A percentile compares a stretch with the other conserved stretches of the same genome.
Evolutionary conservation across 2,329 filamentous ascomycete species (phyloP).

Genomic region (Aaosphaeria arxii): DNA sequence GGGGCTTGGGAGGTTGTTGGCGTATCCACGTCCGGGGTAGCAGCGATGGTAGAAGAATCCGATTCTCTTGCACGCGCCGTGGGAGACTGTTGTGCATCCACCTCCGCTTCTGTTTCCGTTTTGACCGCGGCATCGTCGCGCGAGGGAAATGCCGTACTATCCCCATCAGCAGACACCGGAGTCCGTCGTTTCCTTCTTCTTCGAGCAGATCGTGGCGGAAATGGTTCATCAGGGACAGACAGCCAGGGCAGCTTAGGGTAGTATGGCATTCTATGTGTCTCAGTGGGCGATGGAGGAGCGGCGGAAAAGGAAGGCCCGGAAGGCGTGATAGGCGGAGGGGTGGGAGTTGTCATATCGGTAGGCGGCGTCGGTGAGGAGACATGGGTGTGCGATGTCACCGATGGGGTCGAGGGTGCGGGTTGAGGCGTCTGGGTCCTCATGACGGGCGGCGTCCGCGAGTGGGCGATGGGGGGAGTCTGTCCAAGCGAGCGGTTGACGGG

Average conservation of each 20-base stretch:
- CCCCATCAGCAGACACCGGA: slow-evolving; percentile 36
- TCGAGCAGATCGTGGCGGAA: slow-evolving; percentile 51
- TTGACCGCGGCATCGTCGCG: slow-evolving; percentile 37
- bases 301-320: slow-evolving; percentile 15
- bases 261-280: slow-evolving; percentile 42
- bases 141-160: slow-evolving; percentile 51
- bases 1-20: slow-evolving; percentile 58
- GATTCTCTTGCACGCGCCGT: slow-evolving; percentile 38
- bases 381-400: slow-evolving; percentile 31
- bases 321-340: slow-evolving; percentile 22
- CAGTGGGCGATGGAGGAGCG: slow-evolving; percentile 16
- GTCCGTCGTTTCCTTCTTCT: slow-evolving; percentile 44
- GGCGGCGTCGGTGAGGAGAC: slow-evolving; percentile 31
- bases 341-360: slow-evolving; percentile 25
- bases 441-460: slow-evolving; percentile 34
- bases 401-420: slow-evolving; percentile 32
- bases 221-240: slow-evolving; percentile 53
- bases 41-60: slow-evolving; percentile 44
- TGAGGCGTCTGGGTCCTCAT: slow-evolving; percentile 30
- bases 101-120: neutral
- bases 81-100: slow-evolving; percentile 37
- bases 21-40: slow-evolving; percentile 51
- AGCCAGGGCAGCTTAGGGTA: slow-evolving; percentile 59
- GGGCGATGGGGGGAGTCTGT: slow-evolving; percentile 36
- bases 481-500: slow-evolving; percentile 38